Percentiles rank a stretch among this genome's conserved stretches.
phyloP scores from a whole-genome alignment of 495 filamentous ascomycete genomes.

The Aspergillus cristatus region DNA sequence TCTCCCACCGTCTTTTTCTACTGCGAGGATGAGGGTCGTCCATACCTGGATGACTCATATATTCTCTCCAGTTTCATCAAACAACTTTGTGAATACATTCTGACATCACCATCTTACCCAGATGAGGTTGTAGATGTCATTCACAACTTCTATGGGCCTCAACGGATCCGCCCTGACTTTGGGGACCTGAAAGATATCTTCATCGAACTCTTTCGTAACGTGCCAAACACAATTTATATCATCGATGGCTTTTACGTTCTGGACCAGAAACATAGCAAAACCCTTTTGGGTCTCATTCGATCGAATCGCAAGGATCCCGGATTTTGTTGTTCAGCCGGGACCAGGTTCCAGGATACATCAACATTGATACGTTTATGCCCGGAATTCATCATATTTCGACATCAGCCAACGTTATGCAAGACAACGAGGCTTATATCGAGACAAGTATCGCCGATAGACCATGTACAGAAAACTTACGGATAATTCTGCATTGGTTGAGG shows the following conservation, averaged over 20 bases:
- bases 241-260: slow-evolving; percentile 11
- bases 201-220: slow-evolving; percentile 2
- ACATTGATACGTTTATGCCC: slow-evolving; percentile 9
- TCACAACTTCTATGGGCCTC: slow-evolving; percentile 6
- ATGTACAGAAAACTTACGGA: slow-evolving; percentile 12
- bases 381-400: slow-evolving; percentile 14
- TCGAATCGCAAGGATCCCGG: slow-evolving; percentile 4
- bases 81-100: slow-evolving; percentile 7
- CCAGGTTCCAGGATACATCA: slow-evolving; percentile 12
- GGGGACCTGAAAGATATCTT: slow-evolving; percentile 13
- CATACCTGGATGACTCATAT: neutral
- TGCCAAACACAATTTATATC: slow-evolving; percentile 9
- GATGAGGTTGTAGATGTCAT: neutral
- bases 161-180: slow-evolving; percentile 9
- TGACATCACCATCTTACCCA: neutral
- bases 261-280: slow-evolving; percentile 2
- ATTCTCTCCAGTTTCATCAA: slow-evolving; percentile 12
- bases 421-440: slow-evolving; percentile 16
- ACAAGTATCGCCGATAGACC: slow-evolving; percentile 10
- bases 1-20: slow-evolving; percentile 4
- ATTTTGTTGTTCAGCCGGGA: slow-evolving; percentile 13
- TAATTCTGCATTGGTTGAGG: slow-evolving; percentile 8
- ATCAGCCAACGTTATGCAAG: slow-evolving; percentile 10
- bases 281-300: slow-evolving; percentile 2
- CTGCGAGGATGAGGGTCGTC: slow-evolving; percentile 5